Conservation (phyloP, 768 basidiomycete species). For the Peribolospora baueri region DNA sequence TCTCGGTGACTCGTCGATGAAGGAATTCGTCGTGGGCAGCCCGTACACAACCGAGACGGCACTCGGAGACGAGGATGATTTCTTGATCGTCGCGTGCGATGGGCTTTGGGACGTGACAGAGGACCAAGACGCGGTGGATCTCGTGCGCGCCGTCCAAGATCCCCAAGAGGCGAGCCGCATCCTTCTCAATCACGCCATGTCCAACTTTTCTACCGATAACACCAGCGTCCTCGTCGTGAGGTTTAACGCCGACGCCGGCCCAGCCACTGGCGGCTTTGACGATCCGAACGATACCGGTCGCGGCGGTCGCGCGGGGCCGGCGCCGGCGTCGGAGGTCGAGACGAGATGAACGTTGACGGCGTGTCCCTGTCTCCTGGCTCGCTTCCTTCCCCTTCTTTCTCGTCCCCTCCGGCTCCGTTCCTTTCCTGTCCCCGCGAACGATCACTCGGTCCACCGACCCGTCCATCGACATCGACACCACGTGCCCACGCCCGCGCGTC, state of each 20-base stretch:
- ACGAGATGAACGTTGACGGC: no score
- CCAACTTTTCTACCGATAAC: conserved; percentile 78
- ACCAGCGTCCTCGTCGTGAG: conserved; percentile 73
- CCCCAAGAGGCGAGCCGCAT: conserved; percentile 57
- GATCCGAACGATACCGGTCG: no score
- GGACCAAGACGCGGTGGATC: conserved; percentile 73
- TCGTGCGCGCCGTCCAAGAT: conserved; percentile 41
- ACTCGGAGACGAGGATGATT: conserved; percentile 72
- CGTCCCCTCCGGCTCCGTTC: no score
- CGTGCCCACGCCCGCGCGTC: no score
- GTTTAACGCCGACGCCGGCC: conserved; percentile 22
- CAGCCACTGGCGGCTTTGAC: no score
- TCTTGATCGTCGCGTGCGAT: conserved; percentile 86
- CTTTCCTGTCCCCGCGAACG: no score
- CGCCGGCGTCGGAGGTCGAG: no score
- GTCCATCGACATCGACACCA: no score
- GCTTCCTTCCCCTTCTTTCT: no score
- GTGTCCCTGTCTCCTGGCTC: no score
- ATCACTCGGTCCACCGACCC: no score
- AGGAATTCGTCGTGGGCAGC: conserved; percentile 92
- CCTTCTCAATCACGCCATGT: conserved; percentile 47
- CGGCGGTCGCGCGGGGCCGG: no score
- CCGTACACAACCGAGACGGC: conserved; percentile 98
- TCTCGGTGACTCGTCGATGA: conserved; percentile 92
- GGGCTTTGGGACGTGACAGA: conserved; percentile 91